These are phyloP conservation scores for Trichophyton rubrum DNA, from an alignment of 2,329 filamentous ascomycete genomes.

Conservation along the genomic window DNA sequence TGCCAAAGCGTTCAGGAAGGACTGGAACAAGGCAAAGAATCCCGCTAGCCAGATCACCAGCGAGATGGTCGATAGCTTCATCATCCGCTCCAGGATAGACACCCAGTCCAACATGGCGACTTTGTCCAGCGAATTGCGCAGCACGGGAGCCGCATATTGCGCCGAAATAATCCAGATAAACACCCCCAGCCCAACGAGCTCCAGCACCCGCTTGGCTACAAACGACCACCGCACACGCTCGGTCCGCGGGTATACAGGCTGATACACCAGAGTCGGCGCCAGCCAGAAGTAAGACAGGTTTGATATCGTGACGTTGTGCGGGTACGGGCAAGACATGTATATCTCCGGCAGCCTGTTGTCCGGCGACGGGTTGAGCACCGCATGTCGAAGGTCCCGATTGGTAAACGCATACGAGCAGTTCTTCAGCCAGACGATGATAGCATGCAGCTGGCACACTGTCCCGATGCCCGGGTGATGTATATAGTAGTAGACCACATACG, in stretches of 20 bases:
- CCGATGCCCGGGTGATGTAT: slow-evolving; percentile 91
- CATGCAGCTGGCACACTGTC: slow-evolving; percentile 78
- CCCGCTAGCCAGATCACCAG: slow-evolving; percentile 94
- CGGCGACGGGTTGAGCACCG: slow-evolving; percentile 64
- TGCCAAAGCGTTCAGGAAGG: slow-evolving; percentile 76
- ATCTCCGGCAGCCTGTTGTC: slow-evolving; percentile 63
- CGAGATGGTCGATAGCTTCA: slow-evolving; percentile 92
- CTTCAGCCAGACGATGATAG: slow-evolving; percentile 92
- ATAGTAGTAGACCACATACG: slow-evolving; percentile 74
- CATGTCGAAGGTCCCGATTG: slow-evolving; percentile 86
- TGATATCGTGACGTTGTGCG: slow-evolving; percentile 71
- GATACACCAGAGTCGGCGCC: slow-evolving; percentile 91
- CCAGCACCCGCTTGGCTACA: slow-evolving; percentile 67
- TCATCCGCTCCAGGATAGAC: slow-evolving; percentile 73
- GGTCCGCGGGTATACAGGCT: slow-evolving; percentile 87
- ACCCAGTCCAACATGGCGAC: slow-evolving; percentile 68
- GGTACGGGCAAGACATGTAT: slow-evolving; percentile 76
- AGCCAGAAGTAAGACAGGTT: slow-evolving; percentile 97
- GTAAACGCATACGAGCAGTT: slow-evolving; percentile 92
- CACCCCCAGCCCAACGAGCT: slow-evolving; percentile 64
- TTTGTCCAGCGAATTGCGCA: slow-evolving; percentile 81
- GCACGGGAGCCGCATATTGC: slow-evolving; percentile 82
- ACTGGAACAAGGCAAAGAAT: slow-evolving; percentile 95
- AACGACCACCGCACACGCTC: slow-evolving; percentile 73
- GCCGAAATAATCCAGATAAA: slow-evolving; percentile 94